Conservation (phyloP, 192 early-diverging fungal species). For the Entomortierella lignicola region DNA sequence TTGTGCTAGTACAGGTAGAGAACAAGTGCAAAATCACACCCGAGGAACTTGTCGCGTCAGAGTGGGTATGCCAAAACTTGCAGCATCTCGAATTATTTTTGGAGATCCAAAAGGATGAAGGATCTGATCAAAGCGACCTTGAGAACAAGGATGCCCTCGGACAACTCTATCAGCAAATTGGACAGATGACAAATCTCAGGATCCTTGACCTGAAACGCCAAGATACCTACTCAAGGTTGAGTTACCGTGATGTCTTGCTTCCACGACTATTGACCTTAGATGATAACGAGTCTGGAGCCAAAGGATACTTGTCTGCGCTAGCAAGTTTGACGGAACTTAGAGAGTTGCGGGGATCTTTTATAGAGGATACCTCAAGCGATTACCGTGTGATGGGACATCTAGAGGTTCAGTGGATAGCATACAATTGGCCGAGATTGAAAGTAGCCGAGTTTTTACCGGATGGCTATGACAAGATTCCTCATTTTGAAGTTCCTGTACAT, state of each 20-base stretch:
- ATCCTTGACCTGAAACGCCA: not conserved
- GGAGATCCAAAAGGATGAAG: not conserved
- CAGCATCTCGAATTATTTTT: not conserved
- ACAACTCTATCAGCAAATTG: not conserved
- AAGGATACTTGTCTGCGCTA: not conserved
- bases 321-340: not conserved
- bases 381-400: not conserved
- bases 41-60: not conserved
- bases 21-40: not conserved
- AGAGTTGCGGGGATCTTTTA: constrained; percentile 3
- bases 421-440: constrained; percentile 2
- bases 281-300: not conserved
- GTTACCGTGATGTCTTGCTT: not conserved
- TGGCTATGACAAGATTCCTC: not conserved
- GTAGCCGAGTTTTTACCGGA: constrained; percentile 4
- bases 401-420: constrained; percentile 3
- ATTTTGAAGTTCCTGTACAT: not conserved
- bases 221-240: not conserved
- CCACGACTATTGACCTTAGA: not conserved
- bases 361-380: not conserved
- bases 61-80: not conserved
- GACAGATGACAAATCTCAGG: not conserved
- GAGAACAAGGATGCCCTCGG: not conserved
- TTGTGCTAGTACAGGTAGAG: not conserved
- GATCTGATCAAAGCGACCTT: not conserved